These are phyloP conservation scores for Kwoniella pini DNA, from an alignment of 768 basidiomycete species.

Conservation along the genomic window DNA sequence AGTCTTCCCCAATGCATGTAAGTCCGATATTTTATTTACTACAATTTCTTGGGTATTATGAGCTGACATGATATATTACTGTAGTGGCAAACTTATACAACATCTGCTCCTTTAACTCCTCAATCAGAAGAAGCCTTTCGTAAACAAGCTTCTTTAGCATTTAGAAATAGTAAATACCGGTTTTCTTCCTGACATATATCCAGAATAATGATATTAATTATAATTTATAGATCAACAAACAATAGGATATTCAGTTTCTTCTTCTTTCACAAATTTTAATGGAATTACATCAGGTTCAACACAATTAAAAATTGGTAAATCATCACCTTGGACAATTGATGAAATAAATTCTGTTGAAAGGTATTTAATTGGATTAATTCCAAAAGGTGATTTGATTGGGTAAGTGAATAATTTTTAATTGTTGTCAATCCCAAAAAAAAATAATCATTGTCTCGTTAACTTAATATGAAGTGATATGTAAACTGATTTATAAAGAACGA, in stretches of 20 bases:
- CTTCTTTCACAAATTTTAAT: conserved; percentile 4
- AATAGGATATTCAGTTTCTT: conserved; percentile 13
- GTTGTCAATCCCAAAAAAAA: no score
- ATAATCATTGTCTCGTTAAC: no score
- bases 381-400: conserved; percentile 3
- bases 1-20: conserved; percentile 7
- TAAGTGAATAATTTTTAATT: not conserved
- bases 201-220: no score
- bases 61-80: not conserved
- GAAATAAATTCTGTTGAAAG: conserved; percentile 7
- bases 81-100: conserved; percentile 15
- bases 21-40: not conserved
- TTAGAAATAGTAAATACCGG: not conserved
- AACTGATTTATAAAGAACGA: no score
- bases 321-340: conserved; percentile 2
- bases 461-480: no score
- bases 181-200: not conserved
- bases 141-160: conserved; percentile 5
- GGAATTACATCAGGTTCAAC: conserved; percentile 6
- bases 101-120: conserved; percentile 1
- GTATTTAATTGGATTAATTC: conserved; percentile 1
- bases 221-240: not conserved
- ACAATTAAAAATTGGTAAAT: conserved; percentile 10
- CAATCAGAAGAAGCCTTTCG: conserved; percentile 14
- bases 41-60: no score